Evolutionary conservation across 2,329 filamentous ascomycete species (phyloP).

Genomic region (Botrytis paeoniae): DNA sequence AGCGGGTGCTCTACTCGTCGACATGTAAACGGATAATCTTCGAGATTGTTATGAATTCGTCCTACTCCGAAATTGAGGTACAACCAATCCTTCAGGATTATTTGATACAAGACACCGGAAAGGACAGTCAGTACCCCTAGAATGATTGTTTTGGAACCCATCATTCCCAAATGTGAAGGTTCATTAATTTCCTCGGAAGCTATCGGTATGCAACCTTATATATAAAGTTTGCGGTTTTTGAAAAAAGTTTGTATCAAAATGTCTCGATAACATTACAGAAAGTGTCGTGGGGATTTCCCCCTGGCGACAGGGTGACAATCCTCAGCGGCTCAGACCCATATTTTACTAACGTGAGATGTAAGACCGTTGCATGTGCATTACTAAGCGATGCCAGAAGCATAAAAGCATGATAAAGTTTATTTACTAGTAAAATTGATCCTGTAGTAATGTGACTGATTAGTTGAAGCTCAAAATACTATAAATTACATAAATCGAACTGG

Average conservation of each 20-base stretch:
- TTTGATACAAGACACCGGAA: slow-evolving; percentile 34
- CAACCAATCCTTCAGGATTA: slow-evolving; percentile 33
- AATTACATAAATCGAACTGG: background rate
- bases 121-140: background rate
- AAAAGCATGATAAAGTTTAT: background rate
- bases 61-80: slow-evolving; percentile 37
- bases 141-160: background rate
- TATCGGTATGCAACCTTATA: background rate
- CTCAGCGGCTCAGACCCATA: background rate
- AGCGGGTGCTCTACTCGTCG: slow-evolving; percentile 29
- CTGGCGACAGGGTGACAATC: background rate
- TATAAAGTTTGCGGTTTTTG: background rate
- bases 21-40: slow-evolving; percentile 36
- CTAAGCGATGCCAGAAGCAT: background rate
- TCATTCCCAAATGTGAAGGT: background rate
- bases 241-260: background rate
- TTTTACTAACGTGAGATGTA: background rate
- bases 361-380: background rate
- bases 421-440: background rate
- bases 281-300: background rate
- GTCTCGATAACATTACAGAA: background rate
- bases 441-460: background rate
- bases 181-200: background rate
- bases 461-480: background rate
- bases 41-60: slow-evolving; percentile 36